Evolutionary conservation across 2,329 filamentous ascomycete genomes (phyloP), one percentile per base, ranked within the genome.

Genomic region (Pseudopyricularia cyperi): DNA sequence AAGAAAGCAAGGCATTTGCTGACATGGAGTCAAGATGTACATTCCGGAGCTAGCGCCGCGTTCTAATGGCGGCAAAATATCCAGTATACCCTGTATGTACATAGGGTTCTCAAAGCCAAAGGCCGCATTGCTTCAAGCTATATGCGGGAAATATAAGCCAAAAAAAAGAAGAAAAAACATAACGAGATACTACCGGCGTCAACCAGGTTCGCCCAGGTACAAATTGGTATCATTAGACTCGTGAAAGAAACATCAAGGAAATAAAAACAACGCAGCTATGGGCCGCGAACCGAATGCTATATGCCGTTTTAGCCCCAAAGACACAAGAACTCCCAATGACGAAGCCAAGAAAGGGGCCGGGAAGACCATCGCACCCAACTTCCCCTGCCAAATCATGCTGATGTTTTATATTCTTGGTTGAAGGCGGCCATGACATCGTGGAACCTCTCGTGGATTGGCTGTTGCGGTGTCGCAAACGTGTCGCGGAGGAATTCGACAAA

Each of bases 401-500:
- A 30, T 30, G 28, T 30, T 9, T 30, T 30, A 30, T 30, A 30
- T n/a, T 5, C 14, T 28, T 14, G 39, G 33, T 35, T 35, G 24
- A 50, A 50, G 22, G 22, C 37, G 34, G 33, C 24, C 48, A 50
- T n/a, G 48, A 52, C 54, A 52, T 47, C 50, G 19, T 52, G 46
- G 14, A 50, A 24, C 33, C 52, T 50, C 22, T 50, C 46, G 11
- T 52, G 46, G 6, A 19, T 22, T 4, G 28, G 33, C 35, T 26
- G n/a, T 17, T 47, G 22, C 30, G 50, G 39, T 30, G 65, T 60
- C 34, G 67, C 55, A 47, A 71, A 72, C 1, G 63, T 63, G n/a
- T 64, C 58, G 4, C 62, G 65, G 11, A 77, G 57, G 53, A 79
- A 79, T 3, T 63, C 55, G 7, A 77, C 50, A 35, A 79, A 71